These are phyloP conservation scores for Crucihimalaya himalaica DNA, from an alignment of 345 rosid species.

Conservation along the genomic window DNA sequence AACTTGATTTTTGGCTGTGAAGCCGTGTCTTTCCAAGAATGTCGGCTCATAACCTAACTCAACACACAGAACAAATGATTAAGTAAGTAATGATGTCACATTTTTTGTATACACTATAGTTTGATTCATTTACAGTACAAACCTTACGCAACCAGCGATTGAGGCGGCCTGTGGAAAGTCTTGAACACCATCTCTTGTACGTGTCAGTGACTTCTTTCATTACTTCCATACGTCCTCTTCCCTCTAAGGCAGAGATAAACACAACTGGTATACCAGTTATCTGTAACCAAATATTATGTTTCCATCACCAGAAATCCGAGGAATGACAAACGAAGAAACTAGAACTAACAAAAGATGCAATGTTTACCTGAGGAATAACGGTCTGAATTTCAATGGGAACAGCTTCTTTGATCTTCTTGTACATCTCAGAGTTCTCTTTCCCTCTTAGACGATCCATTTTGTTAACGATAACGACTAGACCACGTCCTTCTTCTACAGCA, in stretches of 20 bases:
- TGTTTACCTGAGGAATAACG: constrained; percentile 84
- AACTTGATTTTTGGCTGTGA: constrained; percentile 91
- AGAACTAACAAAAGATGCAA: background rate
- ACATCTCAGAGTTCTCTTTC: constrained; percentile 49
- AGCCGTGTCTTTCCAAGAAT: constrained; percentile 93
- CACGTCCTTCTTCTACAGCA: constrained; percentile 97
- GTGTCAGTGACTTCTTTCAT: constrained; percentile 72
- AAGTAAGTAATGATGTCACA: constrained; percentile 1
- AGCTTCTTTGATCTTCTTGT: constrained; percentile 78
- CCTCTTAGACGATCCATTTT: constrained; percentile 92
- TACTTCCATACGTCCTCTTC: constrained; percentile 74
- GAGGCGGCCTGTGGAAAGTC: constrained; percentile 83
- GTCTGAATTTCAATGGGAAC: constrained; percentile 94
- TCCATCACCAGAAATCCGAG: background rate
- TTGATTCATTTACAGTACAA: constrained; percentile 8
- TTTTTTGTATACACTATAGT: background rate
- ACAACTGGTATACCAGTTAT: constrained; percentile 81
- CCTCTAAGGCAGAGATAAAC: constrained; percentile 87
- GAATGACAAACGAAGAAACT: background rate
- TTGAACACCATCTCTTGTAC: constrained; percentile 84
- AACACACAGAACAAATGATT: constrained; percentile 3
- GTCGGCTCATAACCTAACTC: constrained; percentile 84
- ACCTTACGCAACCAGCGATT: constrained; percentile 96
- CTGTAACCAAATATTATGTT: constrained; percentile 46
- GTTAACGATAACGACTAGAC: constrained; percentile 82